Evolutionary conservation across 2,329 filamentous ascomycete genomes (phyloP).

Genomic region (Penicillium sp.): DNA sequence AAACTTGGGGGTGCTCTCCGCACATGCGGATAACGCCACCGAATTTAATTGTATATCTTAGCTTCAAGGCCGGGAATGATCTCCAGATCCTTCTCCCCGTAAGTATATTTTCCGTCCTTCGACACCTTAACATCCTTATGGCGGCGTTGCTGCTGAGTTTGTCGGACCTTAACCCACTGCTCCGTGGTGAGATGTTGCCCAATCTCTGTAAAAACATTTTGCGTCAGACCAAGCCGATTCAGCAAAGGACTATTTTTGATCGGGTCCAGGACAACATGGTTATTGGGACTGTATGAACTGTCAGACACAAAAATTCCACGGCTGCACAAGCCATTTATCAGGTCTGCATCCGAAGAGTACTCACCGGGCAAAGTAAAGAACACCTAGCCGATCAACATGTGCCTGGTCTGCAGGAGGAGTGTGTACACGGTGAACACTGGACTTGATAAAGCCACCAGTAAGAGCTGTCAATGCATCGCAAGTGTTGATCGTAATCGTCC

Average conservation of each 20-base stretch:
- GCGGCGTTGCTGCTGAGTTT: conserved; percentile 49
- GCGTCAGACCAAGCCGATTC: conserved; percentile 41
- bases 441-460: conserved; percentile 56
- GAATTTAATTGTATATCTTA: conserved; percentile 41
- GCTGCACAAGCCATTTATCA: not conserved
- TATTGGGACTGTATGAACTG: conserved; percentile 40
- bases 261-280: conserved; percentile 46
- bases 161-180: conserved; percentile 47
- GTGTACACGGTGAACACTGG: conserved; percentile 55
- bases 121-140: conserved; percentile 40
- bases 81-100: conserved; percentile 44
- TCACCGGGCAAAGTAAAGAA: conserved; percentile 53
- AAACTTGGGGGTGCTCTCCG: too few relatives aligned
- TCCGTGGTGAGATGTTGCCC: conserved; percentile 47
- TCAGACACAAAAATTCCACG: not conserved
- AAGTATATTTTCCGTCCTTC: conserved; percentile 43
- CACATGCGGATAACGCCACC: too few relatives aligned
- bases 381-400: conserved; percentile 48
- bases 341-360: conserved; percentile 1
- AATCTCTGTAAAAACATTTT: conserved; percentile 47
- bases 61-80: conserved; percentile 49
- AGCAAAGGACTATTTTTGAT: conserved; percentile 46
- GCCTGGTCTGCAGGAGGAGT: conserved; percentile 54
- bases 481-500: conserved; percentile 57
- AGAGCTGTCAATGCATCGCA: conserved; percentile 55